Base-by-base conservation (phyloP, 495 filamentous ascomycete species). In the Durotheca rogersii region DNA sequence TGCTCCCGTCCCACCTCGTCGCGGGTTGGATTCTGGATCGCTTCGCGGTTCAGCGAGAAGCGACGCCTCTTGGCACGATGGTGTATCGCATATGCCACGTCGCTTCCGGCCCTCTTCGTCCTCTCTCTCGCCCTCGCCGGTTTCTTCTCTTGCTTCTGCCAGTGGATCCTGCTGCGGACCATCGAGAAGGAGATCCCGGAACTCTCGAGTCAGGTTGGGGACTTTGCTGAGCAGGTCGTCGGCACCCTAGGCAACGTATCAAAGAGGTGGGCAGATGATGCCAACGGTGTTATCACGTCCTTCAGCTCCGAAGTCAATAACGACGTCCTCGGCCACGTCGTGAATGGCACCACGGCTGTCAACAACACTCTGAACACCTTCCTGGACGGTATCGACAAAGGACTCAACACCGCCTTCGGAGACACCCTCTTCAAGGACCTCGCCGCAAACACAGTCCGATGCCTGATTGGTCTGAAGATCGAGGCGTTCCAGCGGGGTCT, bases 261-360 rank as follows among this genome's bases (percentile, higher is more conserved):
- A 14, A 70, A 73, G 25, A 69, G 79, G 37, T 98, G 94, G 93
- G 81, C 92, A 6, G 68, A 74, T 25, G 80, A 79, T 18, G 82
- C 90, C 34, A 97, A 97, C 71, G 67, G 65, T 3, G 87, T 82
- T 25, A 86, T 96, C 61, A 67, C 65, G 17, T 69, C 72, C 32
- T 81, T 86, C 17, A 87, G 88, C 68, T 66, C 66, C 16, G 80
- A 88, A 16, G 79, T 98, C 64, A 98, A 97, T 70, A 48, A 81
- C 17, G 81, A 96, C 36, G 67, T 98, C 33, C 83, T 96, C 50
- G 87, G 90, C 49, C 95, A 91, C 87, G 89, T 95, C 20, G 86
- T 83, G 33, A 90, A 82, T 27, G 86, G 83, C 7, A 96, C 92
- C 0, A 70, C 67, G 3, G 86, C 88, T 0, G 73, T 96, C 38